Conservation (phyloP, 805 yeast species). For the Nadsonia fulvescens region DNA sequence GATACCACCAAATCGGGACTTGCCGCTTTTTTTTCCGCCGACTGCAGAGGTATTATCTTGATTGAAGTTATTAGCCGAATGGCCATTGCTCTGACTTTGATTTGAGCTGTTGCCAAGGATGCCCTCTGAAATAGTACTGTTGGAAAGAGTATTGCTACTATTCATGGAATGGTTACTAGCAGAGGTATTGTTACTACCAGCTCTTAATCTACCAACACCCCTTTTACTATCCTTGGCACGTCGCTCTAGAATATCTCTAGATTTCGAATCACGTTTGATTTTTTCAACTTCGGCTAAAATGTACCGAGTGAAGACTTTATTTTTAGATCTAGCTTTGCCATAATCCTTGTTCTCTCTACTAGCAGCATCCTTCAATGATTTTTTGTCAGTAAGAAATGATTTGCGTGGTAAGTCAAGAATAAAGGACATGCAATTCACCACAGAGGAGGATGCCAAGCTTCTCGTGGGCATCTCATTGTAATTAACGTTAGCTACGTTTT, state of each 20-base stretch:
- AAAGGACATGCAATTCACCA: too few relatives aligned
- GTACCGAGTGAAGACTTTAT: constrained; percentile 27
- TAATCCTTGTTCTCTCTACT: constrained; percentile 24
- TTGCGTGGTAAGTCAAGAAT: constrained; percentile 17
- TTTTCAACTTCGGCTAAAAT: constrained; percentile 34
- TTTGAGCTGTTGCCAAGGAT: constrained; percentile 4
- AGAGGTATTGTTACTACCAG: too few relatives aligned
- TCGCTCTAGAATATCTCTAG: constrained; percentile 21
- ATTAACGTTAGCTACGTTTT: constrained; percentile 4
- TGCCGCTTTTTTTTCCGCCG: constrained; percentile 5
- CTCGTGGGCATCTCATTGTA: constrained; percentile 10
- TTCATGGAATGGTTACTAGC: too few relatives aligned
- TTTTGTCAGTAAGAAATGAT: constrained; percentile 14
- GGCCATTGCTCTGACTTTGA: too few relatives aligned
- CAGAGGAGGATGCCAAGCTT: too few relatives aligned
- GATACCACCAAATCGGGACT: constrained; percentile 22
- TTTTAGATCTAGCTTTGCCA: constrained; percentile 19
- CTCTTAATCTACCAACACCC: constrained; percentile 2
- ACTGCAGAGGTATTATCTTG: constrained; percentile 1
- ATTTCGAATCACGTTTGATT: constrained; percentile 31
- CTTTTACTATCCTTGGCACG: constrained; percentile 9
- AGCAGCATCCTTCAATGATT: constrained; percentile 23
- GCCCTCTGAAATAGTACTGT: too few relatives aligned
- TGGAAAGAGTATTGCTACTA: too few relatives aligned
- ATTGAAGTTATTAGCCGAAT: too few relatives aligned